Conservation (phyloP, 441 rosid species). For the Bocquillonia castaneifolia region DNA sequence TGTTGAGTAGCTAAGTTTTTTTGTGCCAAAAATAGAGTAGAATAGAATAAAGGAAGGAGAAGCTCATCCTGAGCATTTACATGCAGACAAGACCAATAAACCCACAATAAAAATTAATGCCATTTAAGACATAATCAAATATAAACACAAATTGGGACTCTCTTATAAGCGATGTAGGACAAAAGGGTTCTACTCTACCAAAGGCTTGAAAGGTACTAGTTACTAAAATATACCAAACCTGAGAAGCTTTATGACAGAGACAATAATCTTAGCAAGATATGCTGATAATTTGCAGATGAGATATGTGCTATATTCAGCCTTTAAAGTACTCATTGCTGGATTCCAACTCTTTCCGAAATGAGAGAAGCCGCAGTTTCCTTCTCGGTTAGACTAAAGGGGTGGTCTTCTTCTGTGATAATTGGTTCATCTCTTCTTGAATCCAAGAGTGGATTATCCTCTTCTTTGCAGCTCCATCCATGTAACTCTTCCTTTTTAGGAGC, state of each 20-base stretch:
- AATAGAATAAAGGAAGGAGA: no score
- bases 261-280: not conserved
- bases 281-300: not conserved
- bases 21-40: no score
- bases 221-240: not conserved
- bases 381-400: conserved; percentile 41
- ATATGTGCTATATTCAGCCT: not conserved
- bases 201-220: no score
- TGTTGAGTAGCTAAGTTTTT: no score
- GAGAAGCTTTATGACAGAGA: not conserved
- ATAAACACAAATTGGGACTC: no score
- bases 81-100: no score
- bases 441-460: conserved; percentile 44
- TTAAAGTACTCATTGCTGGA: conserved; percentile 35
- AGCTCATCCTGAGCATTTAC: no score
- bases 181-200: no score
- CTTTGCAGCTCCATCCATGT: conserved; percentile 29
- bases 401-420: conserved; percentile 35
- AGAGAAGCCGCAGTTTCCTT: conserved; percentile 34
- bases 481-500: conserved; percentile 34
- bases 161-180: no score
- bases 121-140: no score
- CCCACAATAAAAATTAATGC: no score
- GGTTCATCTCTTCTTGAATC: conserved; percentile 24
- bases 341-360: conserved; percentile 31